Conservation (phyloP, 169 alveolate species). For the Theileria parva region DNA sequence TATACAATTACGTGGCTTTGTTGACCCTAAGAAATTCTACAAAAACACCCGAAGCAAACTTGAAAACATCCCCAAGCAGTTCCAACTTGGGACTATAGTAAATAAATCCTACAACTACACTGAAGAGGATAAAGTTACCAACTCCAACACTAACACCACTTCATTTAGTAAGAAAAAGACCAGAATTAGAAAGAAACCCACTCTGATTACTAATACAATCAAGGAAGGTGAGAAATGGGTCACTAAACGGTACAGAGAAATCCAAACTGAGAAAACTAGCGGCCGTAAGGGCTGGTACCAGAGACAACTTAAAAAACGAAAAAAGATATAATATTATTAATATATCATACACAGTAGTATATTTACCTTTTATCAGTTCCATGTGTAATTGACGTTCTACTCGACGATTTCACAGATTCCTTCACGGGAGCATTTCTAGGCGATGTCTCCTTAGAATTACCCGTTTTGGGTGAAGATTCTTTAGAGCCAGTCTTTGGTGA, state of each 20-base stretch:
- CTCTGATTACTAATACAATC: constrained; percentile 24
- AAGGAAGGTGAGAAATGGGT: constrained; percentile 42
- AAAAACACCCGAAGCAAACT: constrained; percentile 33
- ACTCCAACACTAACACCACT: constrained; percentile 40
- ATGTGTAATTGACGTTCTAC: too few species aligned
- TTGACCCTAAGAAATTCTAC: constrained; percentile 59
- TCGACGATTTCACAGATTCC: too few species aligned
- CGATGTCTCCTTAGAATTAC: too few species aligned
- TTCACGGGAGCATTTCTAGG: too few species aligned
- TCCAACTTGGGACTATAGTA: constrained; percentile 47
- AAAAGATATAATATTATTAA: neutral
- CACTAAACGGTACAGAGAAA: constrained; percentile 47
- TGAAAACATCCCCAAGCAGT: constrained; percentile 46
- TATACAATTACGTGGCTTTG: constrained; percentile 50
- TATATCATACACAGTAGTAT: neutral
- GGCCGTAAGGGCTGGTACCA: constrained; percentile 63
- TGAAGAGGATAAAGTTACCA: constrained; percentile 43
- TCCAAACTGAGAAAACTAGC: constrained; percentile 52
- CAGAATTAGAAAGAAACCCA: constrained; percentile 7
- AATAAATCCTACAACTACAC: constrained; percentile 15
- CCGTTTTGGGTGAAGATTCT: too few species aligned
- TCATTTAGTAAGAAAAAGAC: constrained; percentile 30
- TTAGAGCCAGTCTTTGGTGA: too few species aligned
- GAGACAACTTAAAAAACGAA: constrained; percentile 33
- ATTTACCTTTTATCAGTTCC: too few species aligned